Conservation (phyloP, 495 filamentous ascomycete species). For the Penicillium taxi region DNA sequence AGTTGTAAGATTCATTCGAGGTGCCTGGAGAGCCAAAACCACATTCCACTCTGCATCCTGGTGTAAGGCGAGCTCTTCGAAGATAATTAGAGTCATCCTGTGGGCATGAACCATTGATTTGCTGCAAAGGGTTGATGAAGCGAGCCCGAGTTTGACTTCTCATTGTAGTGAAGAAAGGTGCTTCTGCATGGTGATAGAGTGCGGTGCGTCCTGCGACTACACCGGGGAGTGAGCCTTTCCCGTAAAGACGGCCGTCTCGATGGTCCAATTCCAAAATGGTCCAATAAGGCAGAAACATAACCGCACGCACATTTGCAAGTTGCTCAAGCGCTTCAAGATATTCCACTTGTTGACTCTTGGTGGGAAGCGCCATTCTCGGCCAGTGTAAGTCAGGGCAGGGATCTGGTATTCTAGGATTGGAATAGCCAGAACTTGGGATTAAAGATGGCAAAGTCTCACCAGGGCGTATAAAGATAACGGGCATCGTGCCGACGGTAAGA, state of each 20-base stretch:
- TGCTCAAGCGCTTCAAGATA: constrained; percentile 14
- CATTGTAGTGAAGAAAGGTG: constrained; percentile 17
- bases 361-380: constrained; percentile 17
- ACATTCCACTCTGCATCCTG: constrained; percentile 16
- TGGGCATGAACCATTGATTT: no score
- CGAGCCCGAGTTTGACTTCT: constrained; percentile 3
- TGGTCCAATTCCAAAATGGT: constrained; percentile 18
- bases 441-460: constrained; percentile 9
- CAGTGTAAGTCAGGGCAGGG: constrained; percentile 17
- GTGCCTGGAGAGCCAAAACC: constrained; percentile 9
- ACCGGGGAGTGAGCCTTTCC: constrained; percentile 15
- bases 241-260: constrained; percentile 17
- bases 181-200: constrained; percentile 15
- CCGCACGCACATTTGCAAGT: constrained; percentile 17
- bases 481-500: constrained; percentile 23
- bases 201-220: constrained; percentile 19
- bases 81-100: constrained; percentile 26
- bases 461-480: constrained; percentile 15
- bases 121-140: neutral
- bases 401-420: constrained; percentile 17
- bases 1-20: constrained; percentile 7
- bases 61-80: constrained; percentile 12
- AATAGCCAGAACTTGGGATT: constrained; percentile 11
- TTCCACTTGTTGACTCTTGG: constrained; percentile 12
- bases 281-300: constrained; percentile 18